phyloP scores from a whole-genome alignment of 2,329 filamentous ascomycete genomes.

The Aureobasidium sp. region DNA sequence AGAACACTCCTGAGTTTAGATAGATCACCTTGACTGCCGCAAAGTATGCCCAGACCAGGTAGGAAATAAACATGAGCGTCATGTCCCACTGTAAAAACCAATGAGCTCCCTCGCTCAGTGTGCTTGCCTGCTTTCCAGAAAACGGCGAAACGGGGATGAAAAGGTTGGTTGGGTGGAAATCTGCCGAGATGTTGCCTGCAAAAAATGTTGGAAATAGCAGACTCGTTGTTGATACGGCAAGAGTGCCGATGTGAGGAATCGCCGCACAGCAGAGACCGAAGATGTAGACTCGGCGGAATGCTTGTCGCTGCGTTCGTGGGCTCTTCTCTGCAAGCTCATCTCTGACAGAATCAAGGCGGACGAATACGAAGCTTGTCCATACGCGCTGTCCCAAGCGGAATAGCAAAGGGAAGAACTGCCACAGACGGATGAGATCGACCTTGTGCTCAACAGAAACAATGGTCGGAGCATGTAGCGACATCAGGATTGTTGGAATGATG shows the following conservation, averaged over 20 bases:
- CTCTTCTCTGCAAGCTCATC: background rate
- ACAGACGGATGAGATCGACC: background rate
- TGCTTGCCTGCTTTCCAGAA: background rate
- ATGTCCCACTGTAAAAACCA: constrained; percentile 11
- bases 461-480: constrained; percentile 8
- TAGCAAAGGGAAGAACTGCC: constrained; percentile 8
- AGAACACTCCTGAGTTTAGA: background rate
- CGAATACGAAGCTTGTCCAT: background rate
- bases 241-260: background rate
- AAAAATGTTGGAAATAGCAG: background rate
- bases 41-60: constrained; percentile 1
- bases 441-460: background rate
- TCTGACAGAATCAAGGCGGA: background rate
- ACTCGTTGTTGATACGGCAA: background rate
- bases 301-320: background rate
- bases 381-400: background rate
- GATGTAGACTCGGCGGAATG: background rate
- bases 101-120: constrained; percentile 1
- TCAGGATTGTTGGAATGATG: constrained; percentile 5
- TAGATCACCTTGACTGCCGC: background rate
- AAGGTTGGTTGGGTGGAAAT: background rate
- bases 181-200: background rate
- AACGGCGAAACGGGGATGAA: constrained; percentile 1
- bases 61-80: background rate
- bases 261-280: background rate